Conservation (phyloP, 2,329 filamentous ascomycete species). For the Exophiala lecanii-corni region DNA sequence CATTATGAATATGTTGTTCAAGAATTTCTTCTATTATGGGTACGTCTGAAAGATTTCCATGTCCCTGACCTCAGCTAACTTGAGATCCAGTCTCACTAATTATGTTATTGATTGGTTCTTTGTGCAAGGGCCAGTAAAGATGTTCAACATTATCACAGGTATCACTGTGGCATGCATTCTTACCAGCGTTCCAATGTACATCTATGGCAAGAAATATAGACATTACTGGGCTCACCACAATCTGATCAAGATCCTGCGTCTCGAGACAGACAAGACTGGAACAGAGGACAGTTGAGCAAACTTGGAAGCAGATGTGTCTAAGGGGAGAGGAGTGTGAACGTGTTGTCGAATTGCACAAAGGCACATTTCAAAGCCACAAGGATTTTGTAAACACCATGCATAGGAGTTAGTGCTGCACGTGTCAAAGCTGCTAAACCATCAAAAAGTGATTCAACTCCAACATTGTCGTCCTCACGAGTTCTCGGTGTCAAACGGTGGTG, state of each 20-base stretch:
- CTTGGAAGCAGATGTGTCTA: no score
- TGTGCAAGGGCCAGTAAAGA: slow-evolving; percentile 3
- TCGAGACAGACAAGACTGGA: not conserved
- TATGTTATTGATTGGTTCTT: slow-evolving; percentile 8
- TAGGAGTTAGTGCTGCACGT: no score
- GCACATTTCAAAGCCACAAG: not conserved
- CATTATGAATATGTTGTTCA: slow-evolving; percentile 84
- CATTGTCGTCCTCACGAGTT: no score
- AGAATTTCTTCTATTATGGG: slow-evolving; percentile 82
- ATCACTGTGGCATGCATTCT: slow-evolving; percentile 4
- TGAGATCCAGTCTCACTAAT: not conserved
- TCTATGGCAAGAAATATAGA: slow-evolving; percentile 8
- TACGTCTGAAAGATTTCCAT: slow-evolving; percentile 2
- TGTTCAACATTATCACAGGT: slow-evolving; percentile 7
- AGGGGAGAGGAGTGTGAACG: not conserved
- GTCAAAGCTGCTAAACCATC: no score
- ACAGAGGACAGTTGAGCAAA: no score
- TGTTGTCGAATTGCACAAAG: not conserved
- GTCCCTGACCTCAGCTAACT: not conserved
- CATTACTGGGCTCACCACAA: slow-evolving; percentile 29
- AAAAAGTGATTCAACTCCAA: no score
- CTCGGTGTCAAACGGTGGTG: no score
- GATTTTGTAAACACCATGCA: no score
- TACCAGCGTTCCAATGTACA: slow-evolving; percentile 8
- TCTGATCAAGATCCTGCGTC: slow-evolving; percentile 3